Evolutionary conservation across 2,329 filamentous ascomycete genomes (phyloP).

Genomic region (Colletotrichum filicis): DNA sequence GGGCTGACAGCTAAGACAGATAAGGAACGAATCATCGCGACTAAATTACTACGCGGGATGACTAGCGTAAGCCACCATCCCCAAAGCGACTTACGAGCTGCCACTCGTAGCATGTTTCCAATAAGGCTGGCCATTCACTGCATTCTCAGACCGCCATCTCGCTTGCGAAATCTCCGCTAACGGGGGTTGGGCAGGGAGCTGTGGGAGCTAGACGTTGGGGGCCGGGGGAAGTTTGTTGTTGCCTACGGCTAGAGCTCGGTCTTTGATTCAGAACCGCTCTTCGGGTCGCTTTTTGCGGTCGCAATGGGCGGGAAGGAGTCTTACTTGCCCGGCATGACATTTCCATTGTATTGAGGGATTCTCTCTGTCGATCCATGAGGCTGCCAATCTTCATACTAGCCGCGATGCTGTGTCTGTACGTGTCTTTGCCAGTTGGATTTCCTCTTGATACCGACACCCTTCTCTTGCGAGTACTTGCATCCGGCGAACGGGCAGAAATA

Average conservation of each 20-base stretch:
- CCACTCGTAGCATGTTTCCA: background rate
- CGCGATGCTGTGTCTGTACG: background rate
- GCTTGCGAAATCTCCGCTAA: background rate
- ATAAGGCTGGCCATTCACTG: slow-evolving; percentile 24
- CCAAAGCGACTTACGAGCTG: background rate
- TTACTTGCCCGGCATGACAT: background rate
- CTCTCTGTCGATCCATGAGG: background rate
- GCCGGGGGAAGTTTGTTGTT: background rate
- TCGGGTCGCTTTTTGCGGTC: background rate
- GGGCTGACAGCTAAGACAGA: slow-evolving; percentile 22
- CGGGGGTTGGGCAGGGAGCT: background rate
- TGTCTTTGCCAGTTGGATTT: slow-evolving; percentile 8
- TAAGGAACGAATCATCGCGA: background rate
- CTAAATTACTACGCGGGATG: background rate
- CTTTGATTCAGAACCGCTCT: background rate
- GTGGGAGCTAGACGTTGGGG: slow-evolving; percentile 2
- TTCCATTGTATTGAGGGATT: background rate
- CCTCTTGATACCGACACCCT: background rate
- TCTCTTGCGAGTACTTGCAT: slow-evolving; percentile 13
- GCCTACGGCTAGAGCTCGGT: background rate
- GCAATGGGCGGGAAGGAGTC: too few species aligned
- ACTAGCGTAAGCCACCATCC: slow-evolving; percentile 14
- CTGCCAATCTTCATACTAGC: background rate
- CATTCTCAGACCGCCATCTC: background rate
- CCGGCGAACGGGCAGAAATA: slow-evolving; percentile 17